A percentile compares a stretch with the other conserved stretches of the same genome.
Conservation (phyloP, 257 asterid species). For the Solanum arcanum region DNA sequence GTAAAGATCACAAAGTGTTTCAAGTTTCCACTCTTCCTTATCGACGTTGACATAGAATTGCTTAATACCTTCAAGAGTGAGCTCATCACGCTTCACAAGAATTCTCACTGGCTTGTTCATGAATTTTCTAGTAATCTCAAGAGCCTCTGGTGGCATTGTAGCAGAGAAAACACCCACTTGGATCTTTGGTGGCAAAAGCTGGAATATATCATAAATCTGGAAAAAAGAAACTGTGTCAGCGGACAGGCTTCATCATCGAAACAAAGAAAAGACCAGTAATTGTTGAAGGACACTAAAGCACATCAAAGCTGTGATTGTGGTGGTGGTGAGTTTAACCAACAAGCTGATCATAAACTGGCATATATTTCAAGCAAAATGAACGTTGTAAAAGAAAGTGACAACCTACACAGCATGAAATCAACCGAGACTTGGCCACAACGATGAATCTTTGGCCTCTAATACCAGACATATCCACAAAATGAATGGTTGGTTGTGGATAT, state of each 20-base stretch:
- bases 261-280: not conserved
- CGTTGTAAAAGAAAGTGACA: not conserved
- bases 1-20: not conserved
- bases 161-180: slow-evolving; percentile 57
- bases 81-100: slow-evolving; percentile 53
- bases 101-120: slow-evolving; percentile 57
- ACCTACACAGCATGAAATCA: not conserved
- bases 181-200: slow-evolving; percentile 49
- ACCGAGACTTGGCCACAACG: not conserved
- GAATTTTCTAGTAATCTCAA: slow-evolving; percentile 47
- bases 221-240: not conserved
- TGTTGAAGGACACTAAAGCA: not conserved
- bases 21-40: not conserved
- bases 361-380: not conserved
- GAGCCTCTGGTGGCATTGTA: slow-evolving; percentile 17
- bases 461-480: not conserved
- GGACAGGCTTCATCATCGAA: not conserved
- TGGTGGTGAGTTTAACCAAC: not conserved
- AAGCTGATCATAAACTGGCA: not conserved
- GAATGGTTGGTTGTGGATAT: not conserved
- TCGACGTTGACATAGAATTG: not conserved
- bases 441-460: not conserved
- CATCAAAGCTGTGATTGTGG: not conserved
- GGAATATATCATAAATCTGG: slow-evolving; percentile 15
- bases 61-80: slow-evolving; percentile 20